Percentiles rank a stretch among this genome's conserved stretches.
phyloP scores from a whole-genome alignment of 2,329 filamentous ascomycete genomes.

The Cadophora sp. region DNA sequence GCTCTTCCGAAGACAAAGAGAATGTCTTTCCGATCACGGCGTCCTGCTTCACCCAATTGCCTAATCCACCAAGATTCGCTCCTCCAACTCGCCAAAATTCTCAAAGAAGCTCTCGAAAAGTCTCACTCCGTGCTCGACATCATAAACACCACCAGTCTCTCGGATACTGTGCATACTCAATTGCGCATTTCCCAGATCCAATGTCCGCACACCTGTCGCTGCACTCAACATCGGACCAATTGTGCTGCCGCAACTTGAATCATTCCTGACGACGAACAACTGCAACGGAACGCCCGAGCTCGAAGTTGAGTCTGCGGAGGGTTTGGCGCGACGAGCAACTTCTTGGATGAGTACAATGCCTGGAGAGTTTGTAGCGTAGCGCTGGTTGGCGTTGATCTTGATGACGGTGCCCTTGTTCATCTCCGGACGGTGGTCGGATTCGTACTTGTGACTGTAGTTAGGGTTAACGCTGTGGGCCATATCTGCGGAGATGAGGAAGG shows the following conservation, averaged over 20 bases:
- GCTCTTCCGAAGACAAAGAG: neutral
- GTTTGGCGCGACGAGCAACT: constrained; percentile 69
- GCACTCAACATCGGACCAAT: constrained; percentile 97
- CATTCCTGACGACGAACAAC: constrained; percentile 95
- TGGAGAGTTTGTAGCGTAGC: constrained; percentile 95
- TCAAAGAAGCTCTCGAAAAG: constrained; percentile 89
- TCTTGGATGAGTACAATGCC: constrained; percentile 94
- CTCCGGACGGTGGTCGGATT: constrained; percentile 86
- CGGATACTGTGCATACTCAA: constrained; percentile 97
- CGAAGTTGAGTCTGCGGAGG: constrained; percentile 53
- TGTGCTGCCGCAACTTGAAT: constrained; percentile 92
- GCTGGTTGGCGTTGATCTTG: constrained; percentile 97
- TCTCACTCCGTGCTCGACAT: constrained; percentile 85
- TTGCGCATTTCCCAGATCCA: constrained; percentile 60
- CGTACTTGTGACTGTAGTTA: constrained; percentile 93
- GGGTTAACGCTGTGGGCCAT: constrained; percentile 98
- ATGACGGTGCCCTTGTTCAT: constrained; percentile 98
- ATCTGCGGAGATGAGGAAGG: constrained; percentile 93
- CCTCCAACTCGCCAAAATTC: constrained; percentile 82
- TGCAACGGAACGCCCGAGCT: constrained; percentile 83
- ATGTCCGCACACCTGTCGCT: constrained; percentile 82
- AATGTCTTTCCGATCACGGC: neutral
- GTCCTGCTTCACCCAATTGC: neutral
- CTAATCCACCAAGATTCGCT: constrained; percentile 83
- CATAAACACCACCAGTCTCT: constrained; percentile 87